Evolutionary conservation across 345 rosid genomes (phyloP), one percentile per base, ranked within the genome.

Genomic region (Alliaria petiolata): DNA sequence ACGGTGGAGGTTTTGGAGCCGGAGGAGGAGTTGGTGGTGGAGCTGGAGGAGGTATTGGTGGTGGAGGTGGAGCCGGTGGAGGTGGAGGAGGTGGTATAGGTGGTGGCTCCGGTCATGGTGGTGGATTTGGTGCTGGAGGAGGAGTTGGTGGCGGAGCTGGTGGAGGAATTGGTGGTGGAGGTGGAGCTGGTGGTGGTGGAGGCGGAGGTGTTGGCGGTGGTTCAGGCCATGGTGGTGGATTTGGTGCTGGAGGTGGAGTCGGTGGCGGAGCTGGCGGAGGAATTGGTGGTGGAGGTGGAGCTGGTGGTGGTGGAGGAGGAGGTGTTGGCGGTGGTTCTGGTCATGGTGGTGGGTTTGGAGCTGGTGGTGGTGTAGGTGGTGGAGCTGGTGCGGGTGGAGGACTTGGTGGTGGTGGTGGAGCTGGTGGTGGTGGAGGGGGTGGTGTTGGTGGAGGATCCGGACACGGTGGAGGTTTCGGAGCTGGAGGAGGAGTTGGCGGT

Each of bases 291-390:
- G 88, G 84, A 46, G 80, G 78, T 3, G 85, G 84, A 15, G 84
- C 69, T 20, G 81, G 80, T 0, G 83, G 76, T 0, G 84, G 85
- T 0, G 90, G 86, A 22, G 87, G 85, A 0, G 76, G 81, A 1
- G 85, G 87, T 35, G 66, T 52, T 30, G 83, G 80, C 0, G 85
- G 82, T 2, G 87, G 86, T 0, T 74, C 80, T 0, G 83, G 80
- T 1, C 75, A 65, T 2, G 87, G 82, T 0, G 76, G 86, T 0
- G 86, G 83, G 0, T 64, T 76, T 49, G 83, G 80, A 8, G 84
- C 78, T 0, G 86, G 89, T 0, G 83, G 75, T 11, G 90, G 86
- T 0, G 75, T 72, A 0, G 87, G 85, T 4, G 86, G 80, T n/a
- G 88, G 86, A 0, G 67, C 11, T 0, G 83, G 83, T 1, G 30